Evolutionary conservation across 192 early-diverging fungal species (phyloP), one percentile per base, ranked within the genome.

Genomic region (Entomortierella beljakovae): DNA sequence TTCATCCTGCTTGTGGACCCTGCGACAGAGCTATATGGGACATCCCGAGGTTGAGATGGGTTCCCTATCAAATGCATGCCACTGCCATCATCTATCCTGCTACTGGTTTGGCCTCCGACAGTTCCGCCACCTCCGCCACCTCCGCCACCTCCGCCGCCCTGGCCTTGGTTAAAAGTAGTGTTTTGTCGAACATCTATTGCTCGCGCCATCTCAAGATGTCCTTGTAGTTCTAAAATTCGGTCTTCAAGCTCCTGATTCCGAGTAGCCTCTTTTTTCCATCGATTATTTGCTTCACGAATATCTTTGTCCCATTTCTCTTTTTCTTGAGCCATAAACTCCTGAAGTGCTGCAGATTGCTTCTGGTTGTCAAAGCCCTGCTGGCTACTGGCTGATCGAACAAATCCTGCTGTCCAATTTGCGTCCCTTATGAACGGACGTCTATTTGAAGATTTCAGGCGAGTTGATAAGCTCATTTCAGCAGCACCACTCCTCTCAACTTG

Each of bases 221-320:
- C 62, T 28, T 70, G 75, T 4, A 79, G 68, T 32, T 79, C 75
- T 33, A 79, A 35, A 37, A 79, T 79, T 6, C 75, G 60, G 4
- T 79, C 75, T 29, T 79, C 75, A 0, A 79, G 57, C 46, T 70
- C 49, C n/a, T 79, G 67, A 28, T 79, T 79, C 31, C 67, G 62
- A 35, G 59, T 37, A 15, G 75, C 75, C 43, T 79, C 75, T 34
- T 33, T 56, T 0, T 66, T 64, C 60, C 68, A 54, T 43, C 60
- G 37, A 31, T 64, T 79, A n/a, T 79, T 66, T 1, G 75, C 58
- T 23, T 70, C 61, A 26, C 70, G 75, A 1, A 79, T 50, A 35
- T 79, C 75, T n/a, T 68, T 61, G 9, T 79, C 75, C 75, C 75
- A 79, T 2, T 68, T 60, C 31, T 79, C 75, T 57, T 79, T 79